Conservation (phyloP, 306 rosid genomes). For the Citrullus amarus region DNA sequence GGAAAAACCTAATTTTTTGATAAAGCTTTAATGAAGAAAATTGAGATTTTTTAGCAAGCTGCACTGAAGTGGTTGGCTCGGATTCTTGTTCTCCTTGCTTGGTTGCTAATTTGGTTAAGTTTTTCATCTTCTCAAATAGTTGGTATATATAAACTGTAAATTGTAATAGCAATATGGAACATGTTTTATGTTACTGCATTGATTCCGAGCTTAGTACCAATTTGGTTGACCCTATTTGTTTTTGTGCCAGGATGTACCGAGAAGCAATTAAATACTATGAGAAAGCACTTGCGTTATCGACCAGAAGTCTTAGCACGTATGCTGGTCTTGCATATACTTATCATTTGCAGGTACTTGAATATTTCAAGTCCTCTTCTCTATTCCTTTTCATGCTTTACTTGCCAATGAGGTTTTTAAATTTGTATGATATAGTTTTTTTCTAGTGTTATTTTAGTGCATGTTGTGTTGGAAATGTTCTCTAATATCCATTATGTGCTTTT, state of each 20-base stretch:
- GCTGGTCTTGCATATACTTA: slow-evolving; percentile 94
- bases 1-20: not conserved
- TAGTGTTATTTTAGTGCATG: too few species aligned
- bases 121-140: not conserved
- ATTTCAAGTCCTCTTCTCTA: not conserved
- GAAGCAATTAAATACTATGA: slow-evolving; percentile 80
- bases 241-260: slow-evolving; percentile 45
- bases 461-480: too few species aligned
- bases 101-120: not conserved
- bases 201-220: not conserved
- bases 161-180: not conserved
- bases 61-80: not conserved
- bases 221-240: slow-evolving; percentile 16
- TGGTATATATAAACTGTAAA: not conserved
- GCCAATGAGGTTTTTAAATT: too few species aligned
- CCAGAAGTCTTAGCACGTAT: slow-evolving; percentile 82
- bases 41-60: not conserved
- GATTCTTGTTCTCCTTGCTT: not conserved
- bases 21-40: not conserved
- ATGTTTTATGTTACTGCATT: not conserved
- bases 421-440: too few species aligned
- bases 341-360: slow-evolving; percentile 63
- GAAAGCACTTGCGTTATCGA: slow-evolving; percentile 81
- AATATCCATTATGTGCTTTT: too few species aligned
- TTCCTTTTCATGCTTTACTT: too few species aligned